Conservation (phyloP, 345 rosid species). For the Toxicodendron radicans region DNA sequence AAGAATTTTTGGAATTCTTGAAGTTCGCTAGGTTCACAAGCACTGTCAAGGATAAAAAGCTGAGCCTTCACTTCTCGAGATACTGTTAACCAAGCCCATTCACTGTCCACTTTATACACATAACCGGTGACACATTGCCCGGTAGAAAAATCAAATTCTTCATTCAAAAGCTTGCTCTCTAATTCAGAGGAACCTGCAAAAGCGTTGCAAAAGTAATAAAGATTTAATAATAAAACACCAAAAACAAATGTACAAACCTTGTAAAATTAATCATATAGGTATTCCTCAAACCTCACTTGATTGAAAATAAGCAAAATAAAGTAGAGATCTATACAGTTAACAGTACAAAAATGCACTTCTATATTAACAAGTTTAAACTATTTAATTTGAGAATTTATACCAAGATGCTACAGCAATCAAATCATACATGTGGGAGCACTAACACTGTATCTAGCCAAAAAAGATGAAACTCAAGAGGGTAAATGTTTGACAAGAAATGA, state of each 20-base stretch:
- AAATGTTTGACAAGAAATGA: neutral
- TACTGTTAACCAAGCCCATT: conserved; percentile 83
- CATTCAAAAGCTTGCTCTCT: conserved; percentile 29
- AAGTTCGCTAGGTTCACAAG: conserved; percentile 72
- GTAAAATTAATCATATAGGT: neutral
- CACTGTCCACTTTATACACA: conserved; percentile 81
- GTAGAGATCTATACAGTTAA: neutral
- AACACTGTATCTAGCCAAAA: neutral
- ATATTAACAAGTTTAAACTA: neutral
- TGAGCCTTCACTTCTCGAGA: conserved; percentile 73
- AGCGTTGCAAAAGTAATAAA: conserved; percentile 2
- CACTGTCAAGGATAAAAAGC: conserved; percentile 74
- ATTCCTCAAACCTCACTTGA: neutral
- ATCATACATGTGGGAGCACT: neutral
- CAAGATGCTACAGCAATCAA: neutral
- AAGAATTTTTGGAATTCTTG: conserved; percentile 60
- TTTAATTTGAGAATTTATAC: neutral
- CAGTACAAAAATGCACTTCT: neutral
- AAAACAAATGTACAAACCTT: too few relatives aligned
- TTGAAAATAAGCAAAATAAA: conserved; percentile 1
- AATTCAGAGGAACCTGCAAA: conserved; percentile 44
- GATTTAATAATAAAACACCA: neutral
- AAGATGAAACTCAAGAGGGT: neutral
- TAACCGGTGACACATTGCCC: conserved; percentile 68
- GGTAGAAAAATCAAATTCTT: conserved; percentile 49